Base-by-base conservation (phyloP, 208 protist species). In the Sergeia podlipaevii region DNA sequence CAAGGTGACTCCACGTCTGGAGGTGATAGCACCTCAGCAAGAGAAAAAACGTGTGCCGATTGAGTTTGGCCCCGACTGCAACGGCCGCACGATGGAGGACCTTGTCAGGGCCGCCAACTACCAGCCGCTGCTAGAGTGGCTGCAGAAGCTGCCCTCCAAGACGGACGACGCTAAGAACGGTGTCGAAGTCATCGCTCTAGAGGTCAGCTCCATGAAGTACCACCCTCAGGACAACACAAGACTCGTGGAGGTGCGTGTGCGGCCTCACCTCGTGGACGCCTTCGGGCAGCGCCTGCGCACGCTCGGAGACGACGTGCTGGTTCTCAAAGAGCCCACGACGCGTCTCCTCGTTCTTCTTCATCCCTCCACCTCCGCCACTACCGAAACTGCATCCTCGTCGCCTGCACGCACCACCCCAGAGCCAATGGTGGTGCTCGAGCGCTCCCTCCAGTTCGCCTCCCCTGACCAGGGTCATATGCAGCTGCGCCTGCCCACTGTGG, bases 91-190 rank as follows among this genome's bases (percentile, higher is more conserved):
- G 4, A 91, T 88, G 74, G 57, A 58, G 10, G 87, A 94, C 55
- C 69, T 94, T 32, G 80, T 93, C 15, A 72, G 68, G 29, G 76
- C 80, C 20, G 84, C 82, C n/a, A 95, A 92, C 71, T 95, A 78
- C 39, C 41, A 53, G 15, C 87, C 87, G 18, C 67, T 94, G 18
- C 59, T 75, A 45, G 66, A 64, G 23, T 94, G 81, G 77, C 44
- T 94, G 1, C 65, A 70, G 8, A 60, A 70, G 5, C 59, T 93
- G 47, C 53, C 63, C 2, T 55, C 53, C 6, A 42, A 18, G 11
- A 33, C 55, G 15, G 15, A 48, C n/a, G 60, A 53, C n/a, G 30
- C 53, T 27, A 13, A 24, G 23, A 54, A 53, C 39, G 77, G 74
- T 23, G 72, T 80, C 3, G 68, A 77, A 23, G 46, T 89, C 8